phyloP scores from a whole-genome alignment of 768 basidiomycete genomes.

The Asterophora lycoperdoides region DNA sequence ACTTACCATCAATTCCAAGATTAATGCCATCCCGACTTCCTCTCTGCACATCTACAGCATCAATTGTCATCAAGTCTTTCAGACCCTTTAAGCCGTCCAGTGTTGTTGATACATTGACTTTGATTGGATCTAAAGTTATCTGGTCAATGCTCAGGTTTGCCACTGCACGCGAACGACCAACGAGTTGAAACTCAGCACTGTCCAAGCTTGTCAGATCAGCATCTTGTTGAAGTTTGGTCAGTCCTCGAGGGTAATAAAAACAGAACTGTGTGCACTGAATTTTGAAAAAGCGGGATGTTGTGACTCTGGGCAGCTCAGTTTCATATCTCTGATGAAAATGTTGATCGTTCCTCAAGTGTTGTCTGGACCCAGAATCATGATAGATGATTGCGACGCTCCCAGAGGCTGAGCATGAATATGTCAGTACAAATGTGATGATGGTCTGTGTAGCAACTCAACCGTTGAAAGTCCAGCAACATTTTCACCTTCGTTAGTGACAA shows the following conservation, averaged over 20 bases:
- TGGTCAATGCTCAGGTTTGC: conserved; percentile 60
- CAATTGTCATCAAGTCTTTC: conserved; percentile 50
- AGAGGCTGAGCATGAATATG: conserved; percentile 38
- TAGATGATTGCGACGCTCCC: conserved; percentile 58
- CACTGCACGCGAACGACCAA: conserved; percentile 56
- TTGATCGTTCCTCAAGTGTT: conserved; percentile 62
- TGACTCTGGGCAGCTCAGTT: conserved; percentile 42
- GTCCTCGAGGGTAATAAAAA: conserved; percentile 5
- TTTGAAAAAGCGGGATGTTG: conserved; percentile 50
- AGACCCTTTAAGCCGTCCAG: conserved; percentile 60
- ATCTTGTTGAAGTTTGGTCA: conserved; percentile 32
- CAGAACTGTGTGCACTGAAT: conserved; percentile 47
- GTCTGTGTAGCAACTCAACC: conserved; percentile 26
- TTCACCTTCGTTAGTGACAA: conserved; percentile 43
- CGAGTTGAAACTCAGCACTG: conserved; percentile 48
- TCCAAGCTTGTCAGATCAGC: conserved; percentile 48
- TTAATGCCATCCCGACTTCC: conserved; percentile 56
- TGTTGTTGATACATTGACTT: conserved; percentile 62
- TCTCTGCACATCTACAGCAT: conserved; percentile 60
- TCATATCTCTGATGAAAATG: conserved; percentile 54
- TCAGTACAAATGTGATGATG: background rate
- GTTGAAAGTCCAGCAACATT: conserved; percentile 58
- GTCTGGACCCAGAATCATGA: conserved; percentile 46
- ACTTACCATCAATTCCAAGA: conserved; percentile 53
- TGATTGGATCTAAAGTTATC: conserved; percentile 67